phyloP scores from a whole-genome alignment of 148 eudicot species.

The Rhododendron vialii region DNA sequence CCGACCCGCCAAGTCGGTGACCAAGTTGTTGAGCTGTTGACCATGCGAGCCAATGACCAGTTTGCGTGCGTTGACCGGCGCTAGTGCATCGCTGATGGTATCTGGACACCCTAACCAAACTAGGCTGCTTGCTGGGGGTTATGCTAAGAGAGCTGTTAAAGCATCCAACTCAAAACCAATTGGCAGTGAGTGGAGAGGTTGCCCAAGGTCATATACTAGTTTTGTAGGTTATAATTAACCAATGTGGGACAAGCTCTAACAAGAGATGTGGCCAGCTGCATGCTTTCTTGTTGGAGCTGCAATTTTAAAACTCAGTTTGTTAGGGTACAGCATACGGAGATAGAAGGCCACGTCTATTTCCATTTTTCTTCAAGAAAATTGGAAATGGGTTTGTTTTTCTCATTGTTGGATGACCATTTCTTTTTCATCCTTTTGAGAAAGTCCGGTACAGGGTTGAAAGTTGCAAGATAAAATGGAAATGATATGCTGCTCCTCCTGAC shows the following conservation, averaged over 20 bases:
- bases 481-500: neutral
- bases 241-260: neutral
- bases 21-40: neutral
- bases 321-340: neutral
- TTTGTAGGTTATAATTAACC: neutral
- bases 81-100: neutral
- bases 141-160: neutral
- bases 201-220: neutral
- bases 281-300: neutral
- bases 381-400: neutral
- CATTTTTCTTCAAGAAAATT: neutral
- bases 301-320: slow-evolving; percentile 1
- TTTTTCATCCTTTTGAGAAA: neutral
- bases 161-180: neutral
- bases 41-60: neutral
- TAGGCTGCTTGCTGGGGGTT: neutral
- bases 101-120: neutral
- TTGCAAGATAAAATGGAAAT: neutral
- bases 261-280: neutral
- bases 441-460: neutral
- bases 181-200: neutral
- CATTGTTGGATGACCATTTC: neutral
- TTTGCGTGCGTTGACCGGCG: neutral
- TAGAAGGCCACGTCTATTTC: neutral
- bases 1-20: neutral